A percentile compares a stretch with the other conserved stretches of the same genome.
Conservation (phyloP, 306 rosid genomes). For the Sesbania bispinosa region DNA sequence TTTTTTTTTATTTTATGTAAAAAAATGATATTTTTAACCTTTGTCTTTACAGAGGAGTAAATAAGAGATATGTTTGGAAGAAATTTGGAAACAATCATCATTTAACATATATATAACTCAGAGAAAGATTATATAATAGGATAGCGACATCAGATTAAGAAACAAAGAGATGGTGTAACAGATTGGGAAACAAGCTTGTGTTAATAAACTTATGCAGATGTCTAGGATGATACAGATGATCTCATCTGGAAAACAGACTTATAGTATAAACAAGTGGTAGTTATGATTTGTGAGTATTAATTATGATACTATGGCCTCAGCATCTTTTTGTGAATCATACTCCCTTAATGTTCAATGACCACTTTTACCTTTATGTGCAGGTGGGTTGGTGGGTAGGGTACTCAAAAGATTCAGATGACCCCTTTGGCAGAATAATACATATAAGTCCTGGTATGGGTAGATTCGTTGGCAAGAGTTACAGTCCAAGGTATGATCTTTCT, state of each 20-base stretch:
- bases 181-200: not conserved
- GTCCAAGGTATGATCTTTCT: conserved; percentile 67
- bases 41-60: not conserved
- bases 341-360: conserved; percentile 7
- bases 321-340: not conserved
- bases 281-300: conserved; percentile 9
- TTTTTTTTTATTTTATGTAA: not conserved
- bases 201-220: not conserved
- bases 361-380: conserved; percentile 44
- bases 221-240: not conserved
- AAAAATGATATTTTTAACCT: not conserved
- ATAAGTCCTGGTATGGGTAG: conserved; percentile 88
- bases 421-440: conserved; percentile 83
- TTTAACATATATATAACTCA: not conserved
- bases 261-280: not conserved
- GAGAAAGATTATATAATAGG: not conserved
- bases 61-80: conserved; percentile 1
- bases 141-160: conserved; percentile 10
- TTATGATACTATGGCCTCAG: conserved; percentile 3
- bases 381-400: conserved; percentile 99
- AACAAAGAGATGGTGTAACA: not conserved
- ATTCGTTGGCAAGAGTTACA: conserved; percentile 77
- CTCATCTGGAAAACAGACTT: not conserved
- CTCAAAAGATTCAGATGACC: conserved; percentile 83
- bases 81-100: conserved; percentile 8